A percentile compares a stretch with the other conserved stretches of the same genome.
These are phyloP conservation scores for Paramecium tetraurelia DNA, from an alignment of 73 alveolate species.

Conservation along the genomic window DNA sequence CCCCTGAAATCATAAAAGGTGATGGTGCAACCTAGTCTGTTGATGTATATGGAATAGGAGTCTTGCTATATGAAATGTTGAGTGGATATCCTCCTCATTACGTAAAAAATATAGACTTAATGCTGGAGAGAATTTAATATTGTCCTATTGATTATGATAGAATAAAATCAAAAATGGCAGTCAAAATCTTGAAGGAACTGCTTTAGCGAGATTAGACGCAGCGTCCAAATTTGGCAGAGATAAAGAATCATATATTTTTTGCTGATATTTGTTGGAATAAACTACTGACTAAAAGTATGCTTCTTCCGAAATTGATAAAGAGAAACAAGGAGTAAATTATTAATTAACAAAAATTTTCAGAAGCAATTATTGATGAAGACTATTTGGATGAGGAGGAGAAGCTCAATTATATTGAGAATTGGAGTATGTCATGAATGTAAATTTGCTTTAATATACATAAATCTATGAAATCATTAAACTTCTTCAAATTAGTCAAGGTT, in stretches of 20 bases:
- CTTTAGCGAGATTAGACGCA: not conserved
- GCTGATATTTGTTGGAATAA: constrained; percentile 68
- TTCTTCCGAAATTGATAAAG: constrained; percentile 53
- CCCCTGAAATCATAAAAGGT: constrained; percentile 79
- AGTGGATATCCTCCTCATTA: constrained; percentile 81
- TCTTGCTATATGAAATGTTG: constrained; percentile 72
- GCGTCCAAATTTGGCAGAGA: constrained; percentile 42
- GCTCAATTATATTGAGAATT: not conserved
- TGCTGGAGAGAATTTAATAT: constrained; percentile 62
- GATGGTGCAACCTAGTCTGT: constrained; percentile 74
- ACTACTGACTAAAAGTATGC: constrained; percentile 29
- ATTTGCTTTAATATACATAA: not conserved
- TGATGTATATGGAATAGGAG: constrained; percentile 82
- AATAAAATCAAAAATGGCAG: constrained; percentile 58
- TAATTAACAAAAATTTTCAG: not conserved
- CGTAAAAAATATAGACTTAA: constrained; percentile 56
- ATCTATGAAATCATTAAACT: not conserved
- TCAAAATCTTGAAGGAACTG: not conserved
- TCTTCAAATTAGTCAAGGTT: constrained; percentile 33
- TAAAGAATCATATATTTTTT: constrained; percentile 68
- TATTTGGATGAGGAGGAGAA: not conserved
- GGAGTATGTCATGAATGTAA: not conserved
- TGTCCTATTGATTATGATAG: constrained; percentile 47
- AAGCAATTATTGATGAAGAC: not conserved
- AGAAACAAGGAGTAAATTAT: not conserved